Percentiles rank a stretch among this genome's conserved stretches.
Evolutionary conservation across 2,329 filamentous ascomycete species (phyloP).

Genomic region (Fusarium mexicanum): DNA sequence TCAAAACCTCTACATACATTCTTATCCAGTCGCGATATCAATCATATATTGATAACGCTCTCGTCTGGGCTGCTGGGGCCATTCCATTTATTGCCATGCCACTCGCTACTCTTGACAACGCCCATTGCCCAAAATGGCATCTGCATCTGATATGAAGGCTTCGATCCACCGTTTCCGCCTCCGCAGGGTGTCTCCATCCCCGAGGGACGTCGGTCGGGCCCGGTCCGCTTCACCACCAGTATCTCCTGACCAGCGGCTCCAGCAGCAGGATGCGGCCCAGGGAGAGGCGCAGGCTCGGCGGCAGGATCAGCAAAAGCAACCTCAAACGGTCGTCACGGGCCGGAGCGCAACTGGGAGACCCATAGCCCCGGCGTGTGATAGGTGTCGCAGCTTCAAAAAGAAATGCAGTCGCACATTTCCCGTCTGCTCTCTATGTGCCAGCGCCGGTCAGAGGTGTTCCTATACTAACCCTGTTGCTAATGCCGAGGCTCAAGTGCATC

Average conservation of each 20-base stretch:
- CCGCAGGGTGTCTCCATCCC: slow-evolving; percentile 41
- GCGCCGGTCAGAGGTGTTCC: slow-evolving; percentile 52
- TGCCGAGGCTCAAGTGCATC: slow-evolving; percentile 48
- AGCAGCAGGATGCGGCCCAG: slow-evolving; percentile 6
- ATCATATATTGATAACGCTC: neutral
- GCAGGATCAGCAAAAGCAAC: slow-evolving; percentile 12
- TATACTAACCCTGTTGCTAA: slow-evolving; percentile 46
- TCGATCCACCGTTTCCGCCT: slow-evolving; percentile 43
- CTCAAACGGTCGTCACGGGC: neutral
- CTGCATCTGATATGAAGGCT: slow-evolving; percentile 43
- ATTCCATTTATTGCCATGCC: slow-evolving; percentile 10
- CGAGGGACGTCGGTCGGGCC: slow-evolving; percentile 36
- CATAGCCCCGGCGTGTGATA: slow-evolving; percentile 49
- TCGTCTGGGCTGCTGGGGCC: neutral
- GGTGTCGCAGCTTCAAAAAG: slow-evolving; percentile 58
- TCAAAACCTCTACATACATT: neutral
- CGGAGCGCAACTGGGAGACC: slow-evolving; percentile 14
- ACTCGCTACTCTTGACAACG: slow-evolving; percentile 3
- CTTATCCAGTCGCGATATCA: neutral
- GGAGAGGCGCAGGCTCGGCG: slow-evolving; percentile 34
- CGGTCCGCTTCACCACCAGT: slow-evolving; percentile 43
- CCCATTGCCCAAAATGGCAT: slow-evolving; percentile 36
- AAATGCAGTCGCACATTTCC: slow-evolving; percentile 56
- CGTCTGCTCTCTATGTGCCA: slow-evolving; percentile 52
- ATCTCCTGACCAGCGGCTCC: slow-evolving; percentile 28